Base-by-base conservation (phyloP, 208 protist species). In the Herpetomonas samuelpessoai region DNA sequence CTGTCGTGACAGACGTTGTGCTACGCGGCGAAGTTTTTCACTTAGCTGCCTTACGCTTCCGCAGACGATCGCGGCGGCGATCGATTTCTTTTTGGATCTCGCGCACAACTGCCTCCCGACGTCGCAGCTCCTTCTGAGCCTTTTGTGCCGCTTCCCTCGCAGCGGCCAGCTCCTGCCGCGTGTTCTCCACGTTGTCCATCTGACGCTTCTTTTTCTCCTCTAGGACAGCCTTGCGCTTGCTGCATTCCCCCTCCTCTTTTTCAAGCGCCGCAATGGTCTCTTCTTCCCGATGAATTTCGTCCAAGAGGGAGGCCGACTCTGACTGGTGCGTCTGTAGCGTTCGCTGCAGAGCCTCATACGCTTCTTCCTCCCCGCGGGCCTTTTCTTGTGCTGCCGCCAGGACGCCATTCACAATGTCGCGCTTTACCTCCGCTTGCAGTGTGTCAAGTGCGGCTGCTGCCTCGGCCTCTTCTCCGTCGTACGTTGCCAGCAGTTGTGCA, bases 161-260 rank as follows among this genome's bases (percentile, higher is more conserved):
- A n/a, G 45, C 45, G 6, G 4, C 14, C 21, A 26, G n/a, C 45
- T 50, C n/a, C 45, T 18, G n/a, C 45, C 21, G 45, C 10, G 21
- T 24, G 45, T n/a, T 26, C 45, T 26, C 45, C 45, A 50, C 12
- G 18, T 24, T 50, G 45, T 50, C 45, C 45, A 26, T 50, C 21
- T 50, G 12, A 6, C 21, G 9, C 21, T 19, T 50, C 6, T 50
- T 50, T 9, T 19, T 4, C 21, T 50, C 45, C 45, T 26, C 45
- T 10, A 41, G 35, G 35, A 14, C 14, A 14, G 35, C 35, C 35
- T 41, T 41, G 9, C 35, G 35, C 9, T 41, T 41, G 9, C 9
- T 14, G 14, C 35, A 41, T 14, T 41, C 35, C 9, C 14, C 35
- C 35, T 41, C 35, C 35, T 41, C 35, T 18, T 6, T 14, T 41